Evolutionary conservation across 208 protist genomes (phyloP).

Genomic region (Willaertia magna): DNA sequence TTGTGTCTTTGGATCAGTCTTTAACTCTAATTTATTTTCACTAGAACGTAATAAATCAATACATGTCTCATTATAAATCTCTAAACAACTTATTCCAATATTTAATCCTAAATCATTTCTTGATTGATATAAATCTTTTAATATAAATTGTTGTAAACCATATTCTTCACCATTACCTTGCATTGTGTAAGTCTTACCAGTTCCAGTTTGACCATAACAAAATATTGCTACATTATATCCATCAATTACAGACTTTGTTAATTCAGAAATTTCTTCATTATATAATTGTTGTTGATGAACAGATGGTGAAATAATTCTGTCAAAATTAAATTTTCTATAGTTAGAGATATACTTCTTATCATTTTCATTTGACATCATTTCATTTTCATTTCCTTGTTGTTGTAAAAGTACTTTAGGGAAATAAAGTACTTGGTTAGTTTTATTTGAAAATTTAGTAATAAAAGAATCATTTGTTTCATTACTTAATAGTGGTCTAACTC

Average conservation of each 20-base stretch:
- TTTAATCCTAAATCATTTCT: background rate
- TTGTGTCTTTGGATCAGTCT: background rate
- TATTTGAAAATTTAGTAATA: background rate
- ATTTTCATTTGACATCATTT: background rate
- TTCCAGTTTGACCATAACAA: constrained; percentile 79
- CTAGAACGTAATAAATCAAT: background rate
- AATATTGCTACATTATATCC: constrained; percentile 84
- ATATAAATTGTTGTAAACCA: background rate
- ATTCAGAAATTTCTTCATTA: constrained; percentile 60
- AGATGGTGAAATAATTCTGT: background rate
- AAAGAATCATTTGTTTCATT: background rate
- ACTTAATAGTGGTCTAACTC: background rate
- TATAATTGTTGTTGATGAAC: background rate
- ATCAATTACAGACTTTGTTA: constrained; percentile 76
- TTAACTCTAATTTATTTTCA: constrained; percentile 13
- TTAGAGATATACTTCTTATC: background rate
- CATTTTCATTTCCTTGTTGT: background rate
- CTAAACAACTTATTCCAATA: background rate
- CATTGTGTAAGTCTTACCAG: constrained; percentile 43
- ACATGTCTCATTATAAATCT: background rate
- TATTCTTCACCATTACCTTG: background rate
- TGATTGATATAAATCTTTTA: background rate
- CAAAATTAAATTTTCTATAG: background rate
- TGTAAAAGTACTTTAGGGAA: background rate
- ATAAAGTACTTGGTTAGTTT: background rate